phyloP scores from a whole-genome alignment of 169 alveolate genomes.

The Plasmodium yoelii region DNA sequence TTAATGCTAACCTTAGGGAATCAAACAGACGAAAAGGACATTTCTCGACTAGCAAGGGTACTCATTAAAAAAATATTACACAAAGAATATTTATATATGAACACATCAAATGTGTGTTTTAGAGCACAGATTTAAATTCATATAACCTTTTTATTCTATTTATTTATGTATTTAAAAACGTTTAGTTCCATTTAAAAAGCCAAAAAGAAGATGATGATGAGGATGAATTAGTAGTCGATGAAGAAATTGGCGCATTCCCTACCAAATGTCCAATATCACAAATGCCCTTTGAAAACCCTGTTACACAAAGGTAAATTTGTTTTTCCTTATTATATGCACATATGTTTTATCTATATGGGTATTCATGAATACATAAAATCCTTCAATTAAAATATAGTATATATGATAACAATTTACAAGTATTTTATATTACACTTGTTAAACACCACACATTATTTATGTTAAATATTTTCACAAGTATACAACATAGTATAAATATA shows the following conservation, averaged over 20 bases:
- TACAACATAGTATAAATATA: no score
- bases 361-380: no score
- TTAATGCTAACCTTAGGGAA: slow-evolving; percentile 26
- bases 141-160: neutral
- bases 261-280: slow-evolving; percentile 86
- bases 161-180: slow-evolving; percentile 4
- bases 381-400: neutral
- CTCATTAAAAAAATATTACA: slow-evolving; percentile 4
- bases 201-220: slow-evolving; percentile 70
- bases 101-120: neutral
- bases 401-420: neutral
- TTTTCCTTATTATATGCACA: neutral
- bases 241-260: slow-evolving; percentile 77
- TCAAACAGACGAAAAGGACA: slow-evolving; percentile 65
- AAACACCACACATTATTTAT: no score
- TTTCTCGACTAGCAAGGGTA: slow-evolving; percentile 68
- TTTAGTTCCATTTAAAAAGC: slow-evolving; percentile 57
- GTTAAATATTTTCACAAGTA: no score
- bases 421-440: no score
- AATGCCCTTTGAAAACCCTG: slow-evolving; percentile 83
- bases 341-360: no score
- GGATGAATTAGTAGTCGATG: slow-evolving; percentile 83
- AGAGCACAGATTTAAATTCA: neutral
- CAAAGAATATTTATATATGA: neutral
- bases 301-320: slow-evolving; percentile 80